phyloP scores from a whole-genome alignment of 345 rosid species.

The Rhodomyrtus tomentosa region DNA sequence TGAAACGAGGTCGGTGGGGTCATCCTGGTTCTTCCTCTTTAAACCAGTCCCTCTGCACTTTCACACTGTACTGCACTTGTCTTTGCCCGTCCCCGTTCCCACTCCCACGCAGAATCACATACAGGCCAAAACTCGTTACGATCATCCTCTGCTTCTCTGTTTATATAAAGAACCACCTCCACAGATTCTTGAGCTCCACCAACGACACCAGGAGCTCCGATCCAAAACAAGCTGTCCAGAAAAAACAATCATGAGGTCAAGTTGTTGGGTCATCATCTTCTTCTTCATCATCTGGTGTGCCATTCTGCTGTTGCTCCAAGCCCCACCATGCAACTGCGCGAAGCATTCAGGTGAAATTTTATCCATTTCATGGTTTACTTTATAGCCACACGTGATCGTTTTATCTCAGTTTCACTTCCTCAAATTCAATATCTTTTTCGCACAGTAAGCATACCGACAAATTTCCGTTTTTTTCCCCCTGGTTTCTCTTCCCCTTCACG shows the following conservation, averaged over 20 bases:
- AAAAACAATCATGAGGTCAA: background rate
- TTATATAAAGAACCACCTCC: background rate
- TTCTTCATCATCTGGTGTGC: background rate
- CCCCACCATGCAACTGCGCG: background rate
- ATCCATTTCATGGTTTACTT: background rate
- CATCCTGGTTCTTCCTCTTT: background rate
- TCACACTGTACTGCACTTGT: background rate
- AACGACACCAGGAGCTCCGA: background rate
- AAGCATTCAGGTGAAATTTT: background rate
- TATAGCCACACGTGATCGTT: background rate
- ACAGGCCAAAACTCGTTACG: background rate
- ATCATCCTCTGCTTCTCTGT: background rate
- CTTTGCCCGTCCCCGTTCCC: background rate
- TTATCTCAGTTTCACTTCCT: background rate
- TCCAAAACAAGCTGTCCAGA: background rate
- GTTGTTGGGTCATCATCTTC: background rate
- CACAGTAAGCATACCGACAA: background rate
- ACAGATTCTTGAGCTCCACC: background rate
- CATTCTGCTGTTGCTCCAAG: background rate
- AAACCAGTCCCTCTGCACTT: background rate
- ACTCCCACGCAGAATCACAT: background rate
- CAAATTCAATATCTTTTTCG: background rate
- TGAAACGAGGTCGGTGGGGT: background rate
- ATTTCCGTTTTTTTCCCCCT: background rate
- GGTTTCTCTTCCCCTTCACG: background rate